phyloP scores from a whole-genome alignment of 1,139 yeast species.

The Candida neerlandica region DNA sequence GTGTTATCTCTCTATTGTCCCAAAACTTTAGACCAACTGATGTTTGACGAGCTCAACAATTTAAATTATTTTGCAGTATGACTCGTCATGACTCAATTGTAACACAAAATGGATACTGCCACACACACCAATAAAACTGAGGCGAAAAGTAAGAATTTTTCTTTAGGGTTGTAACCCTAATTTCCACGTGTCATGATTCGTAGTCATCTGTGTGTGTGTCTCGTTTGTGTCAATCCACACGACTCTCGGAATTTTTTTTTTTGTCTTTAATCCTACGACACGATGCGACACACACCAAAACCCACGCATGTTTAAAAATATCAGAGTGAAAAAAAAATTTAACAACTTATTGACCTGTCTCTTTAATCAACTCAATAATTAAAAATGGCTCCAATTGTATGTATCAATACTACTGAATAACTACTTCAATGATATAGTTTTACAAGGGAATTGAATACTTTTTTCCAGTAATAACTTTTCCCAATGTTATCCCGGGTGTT shows the following conservation, averaged over 20 bases:
- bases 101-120: background rate
- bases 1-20: too few species aligned
- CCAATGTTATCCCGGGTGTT: conserved; percentile 9
- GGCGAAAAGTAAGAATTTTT: background rate
- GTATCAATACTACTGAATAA: conserved; percentile 35
- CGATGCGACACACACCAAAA: too few species aligned
- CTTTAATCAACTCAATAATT: conserved; percentile 6
- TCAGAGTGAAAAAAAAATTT: background rate
- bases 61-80: conserved; percentile 5
- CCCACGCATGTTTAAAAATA: too few species aligned
- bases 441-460: conserved; percentile 2
- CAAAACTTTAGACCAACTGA: too few species aligned
- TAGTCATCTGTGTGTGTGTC: background rate
- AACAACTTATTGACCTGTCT: background rate
- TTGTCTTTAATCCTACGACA: background rate
- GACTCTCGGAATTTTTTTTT: background rate
- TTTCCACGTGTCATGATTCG: background rate
- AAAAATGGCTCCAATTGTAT: conserved; percentile 89
- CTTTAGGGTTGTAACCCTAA: conserved; percentile 1
- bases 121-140: background rate
- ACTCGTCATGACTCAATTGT: conserved; percentile 5
- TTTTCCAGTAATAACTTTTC: conserved; percentile 12
- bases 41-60: background rate
- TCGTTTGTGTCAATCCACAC: background rate
- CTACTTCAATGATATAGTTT: conserved; percentile 1